Evolutionary conservation across 2,329 filamentous ascomycete genomes (phyloP).

Genomic region (Trematosphaeria pertusa): DNA sequence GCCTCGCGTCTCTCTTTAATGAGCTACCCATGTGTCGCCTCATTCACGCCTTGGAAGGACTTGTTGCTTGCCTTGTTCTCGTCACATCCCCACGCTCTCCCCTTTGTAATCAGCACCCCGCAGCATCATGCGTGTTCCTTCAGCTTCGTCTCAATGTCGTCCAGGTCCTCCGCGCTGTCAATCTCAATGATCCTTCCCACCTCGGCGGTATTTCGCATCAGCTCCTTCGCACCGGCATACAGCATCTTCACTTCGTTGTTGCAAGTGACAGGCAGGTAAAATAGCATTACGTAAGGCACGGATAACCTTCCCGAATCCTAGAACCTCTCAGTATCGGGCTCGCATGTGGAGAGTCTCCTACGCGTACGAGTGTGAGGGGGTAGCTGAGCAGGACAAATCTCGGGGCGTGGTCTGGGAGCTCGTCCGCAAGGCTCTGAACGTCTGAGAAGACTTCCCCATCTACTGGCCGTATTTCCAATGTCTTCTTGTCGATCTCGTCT

Average conservation of each 20-base stretch:
- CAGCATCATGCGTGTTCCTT: no score
- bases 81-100: no score
- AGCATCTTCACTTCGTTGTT: slow-evolving; percentile 89
- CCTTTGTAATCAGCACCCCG: no score
- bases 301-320: slow-evolving; percentile 82
- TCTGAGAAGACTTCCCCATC: slow-evolving; percentile 83
- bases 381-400: slow-evolving; percentile 91
- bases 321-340: slow-evolving; percentile 13
- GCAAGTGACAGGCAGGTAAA: slow-evolving; percentile 92
- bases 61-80: no score
- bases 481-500: slow-evolving; percentile 92
- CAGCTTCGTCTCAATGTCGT: slow-evolving; percentile 78
- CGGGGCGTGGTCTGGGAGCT: slow-evolving; percentile 90
- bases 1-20: no score
- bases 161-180: slow-evolving; percentile 78
- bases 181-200: slow-evolving; percentile 89
- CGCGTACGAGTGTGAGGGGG: slow-evolving; percentile 82
- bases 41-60: no score
- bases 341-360: no score
- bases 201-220: slow-evolving; percentile 92
- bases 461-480: slow-evolving; percentile 85
- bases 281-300: slow-evolving; percentile 92
- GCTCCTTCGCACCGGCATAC: slow-evolving; percentile 93
- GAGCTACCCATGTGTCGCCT: no score
- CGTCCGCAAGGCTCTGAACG: slow-evolving; percentile 81